Percentiles rank a stretch among this genome's conserved stretches.
phyloP scores from a whole-genome alignment of 768 basidiomycete species.

The Suillus subalutaceus region DNA sequence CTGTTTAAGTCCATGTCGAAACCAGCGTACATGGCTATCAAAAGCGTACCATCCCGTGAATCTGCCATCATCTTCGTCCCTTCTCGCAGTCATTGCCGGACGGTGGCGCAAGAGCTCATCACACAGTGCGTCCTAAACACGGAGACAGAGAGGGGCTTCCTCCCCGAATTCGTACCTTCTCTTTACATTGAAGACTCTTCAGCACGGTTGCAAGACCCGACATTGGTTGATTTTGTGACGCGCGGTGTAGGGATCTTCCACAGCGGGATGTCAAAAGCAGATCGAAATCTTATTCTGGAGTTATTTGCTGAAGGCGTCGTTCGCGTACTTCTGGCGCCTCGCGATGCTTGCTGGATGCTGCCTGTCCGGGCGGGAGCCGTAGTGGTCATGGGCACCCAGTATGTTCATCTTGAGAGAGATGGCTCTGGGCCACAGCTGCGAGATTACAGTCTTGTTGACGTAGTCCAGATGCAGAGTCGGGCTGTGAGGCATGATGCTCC shows the following conservation, averaged over 20 bases:
- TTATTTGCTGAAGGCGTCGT: slow-evolving; percentile 82
- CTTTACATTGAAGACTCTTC: slow-evolving; percentile 64
- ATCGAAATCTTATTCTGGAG: slow-evolving; percentile 74
- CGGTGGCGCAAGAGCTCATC: slow-evolving; percentile 80
- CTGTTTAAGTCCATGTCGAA: slow-evolving; percentile 92
- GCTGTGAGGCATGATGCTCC: slow-evolving; percentile 65
- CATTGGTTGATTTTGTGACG: slow-evolving; percentile 70
- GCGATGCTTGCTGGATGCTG: slow-evolving; percentile 87
- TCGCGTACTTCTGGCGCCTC: slow-evolving; percentile 79
- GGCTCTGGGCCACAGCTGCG: slow-evolving; percentile 65
- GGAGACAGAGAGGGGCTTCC: slow-evolving; percentile 69
- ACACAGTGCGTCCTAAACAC: slow-evolving; percentile 83
- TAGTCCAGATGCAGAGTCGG: slow-evolving; percentile 90
- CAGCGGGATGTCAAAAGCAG: slow-evolving; percentile 64
- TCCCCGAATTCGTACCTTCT: slow-evolving; percentile 50
- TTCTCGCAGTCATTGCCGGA: slow-evolving; percentile 73
- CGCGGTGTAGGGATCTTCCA: slow-evolving; percentile 91
- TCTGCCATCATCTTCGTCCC: slow-evolving; percentile 86
- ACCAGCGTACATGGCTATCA: slow-evolving; percentile 81
- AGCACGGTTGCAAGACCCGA: slow-evolving; percentile 58
- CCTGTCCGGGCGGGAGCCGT: slow-evolving; percentile 83
- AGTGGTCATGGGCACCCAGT: slow-evolving; percentile 93
- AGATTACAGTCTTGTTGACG: slow-evolving; percentile 80
- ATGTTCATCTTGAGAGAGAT: slow-evolving; percentile 52
- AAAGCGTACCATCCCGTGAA: slow-evolving; percentile 43